phyloP scores from a whole-genome alignment of 2,329 filamentous ascomycete genomes.

The Aphanoascus verrucosus region DNA sequence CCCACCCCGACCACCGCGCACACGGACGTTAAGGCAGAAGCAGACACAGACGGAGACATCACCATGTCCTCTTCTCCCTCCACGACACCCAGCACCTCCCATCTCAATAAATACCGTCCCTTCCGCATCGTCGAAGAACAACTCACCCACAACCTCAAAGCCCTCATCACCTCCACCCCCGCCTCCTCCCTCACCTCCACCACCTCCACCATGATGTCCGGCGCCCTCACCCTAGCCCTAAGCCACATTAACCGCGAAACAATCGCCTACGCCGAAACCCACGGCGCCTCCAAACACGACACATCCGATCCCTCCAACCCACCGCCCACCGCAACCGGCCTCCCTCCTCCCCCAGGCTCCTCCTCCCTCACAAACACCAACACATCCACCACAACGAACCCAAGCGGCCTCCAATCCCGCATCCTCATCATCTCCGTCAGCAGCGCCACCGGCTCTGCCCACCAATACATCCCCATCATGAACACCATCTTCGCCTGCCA shows the following conservation, averaged over 20 bases:
- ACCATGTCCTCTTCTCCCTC: slow-evolving; percentile 40
- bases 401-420: slow-evolving; percentile 55
- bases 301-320: slow-evolving; percentile 22
- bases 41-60: slow-evolving; percentile 41
- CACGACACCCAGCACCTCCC: slow-evolving; percentile 17
- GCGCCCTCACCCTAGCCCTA: slow-evolving; percentile 79
- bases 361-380: slow-evolving; percentile 16
- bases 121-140: slow-evolving; percentile 79
- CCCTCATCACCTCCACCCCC: slow-evolving; percentile 60
- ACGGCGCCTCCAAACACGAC: slow-evolving; percentile 36
- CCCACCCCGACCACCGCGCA: slow-evolving; percentile 42
- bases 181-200: slow-evolving; percentile 39
- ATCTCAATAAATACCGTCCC: slow-evolving; percentile 83
- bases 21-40: slow-evolving; percentile 12
- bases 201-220: slow-evolving; percentile 77
- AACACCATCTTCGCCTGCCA: slow-evolving; percentile 95
- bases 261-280: slow-evolving; percentile 51
- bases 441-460: slow-evolving; percentile 74
- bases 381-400: slow-evolving; percentile 35
- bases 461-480: slow-evolving; percentile 96
- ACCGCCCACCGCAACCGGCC: slow-evolving; percentile 17
- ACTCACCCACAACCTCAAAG: slow-evolving; percentile 61
- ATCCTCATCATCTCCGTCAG: slow-evolving; percentile 87
- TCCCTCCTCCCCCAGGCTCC: slow-evolving; percentile 14
- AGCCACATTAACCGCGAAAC: slow-evolving; percentile 80